A percentile compares a stretch with the other conserved stretches of the same genome.
Evolutionary conservation across 129 eudicot genomes (phyloP).

Genomic region (Flaveria ramosissima): DNA sequence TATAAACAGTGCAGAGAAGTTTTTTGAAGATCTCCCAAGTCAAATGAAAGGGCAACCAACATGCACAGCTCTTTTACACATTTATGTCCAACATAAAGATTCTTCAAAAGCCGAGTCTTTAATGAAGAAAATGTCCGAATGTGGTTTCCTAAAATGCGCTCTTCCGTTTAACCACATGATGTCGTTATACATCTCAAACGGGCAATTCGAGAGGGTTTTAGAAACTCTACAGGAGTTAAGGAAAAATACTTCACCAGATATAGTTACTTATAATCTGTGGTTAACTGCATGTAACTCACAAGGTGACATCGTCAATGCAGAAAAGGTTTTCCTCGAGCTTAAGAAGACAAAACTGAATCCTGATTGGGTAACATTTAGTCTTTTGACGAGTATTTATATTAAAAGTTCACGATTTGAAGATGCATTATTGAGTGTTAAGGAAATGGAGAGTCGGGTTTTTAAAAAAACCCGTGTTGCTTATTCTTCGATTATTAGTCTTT

Average conservation of each 20-base stretch:
- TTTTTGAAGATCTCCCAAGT: conserved; percentile 84
- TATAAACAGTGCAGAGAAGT: conserved; percentile 83
- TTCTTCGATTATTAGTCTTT: conserved; percentile 72
- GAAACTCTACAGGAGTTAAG: conserved; percentile 50
- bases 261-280: conserved; percentile 80
- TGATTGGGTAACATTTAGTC: conserved; percentile 91
- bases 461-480: conserved; percentile 61
- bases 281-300: conserved; percentile 58
- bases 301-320: conserved; percentile 56
- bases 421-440: conserved; percentile 60
- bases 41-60: conserved; percentile 63
- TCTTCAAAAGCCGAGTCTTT: conserved; percentile 72
- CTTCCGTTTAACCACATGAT: conserved; percentile 90
- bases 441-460: conserved; percentile 72
- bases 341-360: conserved; percentile 62
- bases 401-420: conserved; percentile 63
- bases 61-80: conserved; percentile 78
- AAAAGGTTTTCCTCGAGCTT: conserved; percentile 64
- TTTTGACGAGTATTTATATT: conserved; percentile 63
- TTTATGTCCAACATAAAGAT: conserved; percentile 68
- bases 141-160: conserved; percentile 60
- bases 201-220: conserved; percentile 64
- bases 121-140: conserved; percentile 79
- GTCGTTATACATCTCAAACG: conserved; percentile 64
- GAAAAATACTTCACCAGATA: conserved; percentile 71